Percentiles rank a stretch among this genome's conserved stretches.
phyloP scores from a whole-genome alignment of 176 grass and related monocot genomes.

The Aegilops tauschii region DNA sequence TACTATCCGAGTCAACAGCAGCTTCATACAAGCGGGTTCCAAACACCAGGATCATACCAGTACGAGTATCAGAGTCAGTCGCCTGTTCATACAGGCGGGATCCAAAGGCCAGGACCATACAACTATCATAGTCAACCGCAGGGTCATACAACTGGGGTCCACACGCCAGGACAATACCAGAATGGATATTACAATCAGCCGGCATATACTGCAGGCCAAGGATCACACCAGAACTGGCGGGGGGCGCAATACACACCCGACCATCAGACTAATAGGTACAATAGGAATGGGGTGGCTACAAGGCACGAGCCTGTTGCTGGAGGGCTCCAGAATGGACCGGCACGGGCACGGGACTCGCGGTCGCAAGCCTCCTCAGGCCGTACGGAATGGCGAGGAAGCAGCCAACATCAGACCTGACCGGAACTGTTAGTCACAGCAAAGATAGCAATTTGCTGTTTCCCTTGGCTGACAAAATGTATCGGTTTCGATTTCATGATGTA shows the following conservation, averaged over 20 bases:
- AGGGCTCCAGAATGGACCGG: constrained; percentile 8
- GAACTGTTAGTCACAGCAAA: not conserved
- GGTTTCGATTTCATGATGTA: not conserved
- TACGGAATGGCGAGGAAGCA: constrained; percentile 5
- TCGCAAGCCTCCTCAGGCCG: constrained; percentile 17
- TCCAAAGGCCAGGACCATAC: constrained; percentile 8
- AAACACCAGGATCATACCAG: not conserved
- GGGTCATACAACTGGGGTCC: not conserved
- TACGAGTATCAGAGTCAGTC: not conserved
- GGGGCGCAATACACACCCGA: not conserved
- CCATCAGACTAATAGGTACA: not conserved
- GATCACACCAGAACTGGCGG: constrained; percentile 16
- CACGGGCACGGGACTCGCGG: not conserved
- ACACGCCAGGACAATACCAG: not conserved
- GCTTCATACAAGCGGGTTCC: not conserved
- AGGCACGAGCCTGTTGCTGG: constrained; percentile 25
- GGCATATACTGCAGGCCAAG: not conserved
- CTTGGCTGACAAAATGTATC: not conserved
- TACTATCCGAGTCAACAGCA: constrained; percentile 2
- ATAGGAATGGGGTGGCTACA: not conserved
- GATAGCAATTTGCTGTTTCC: not conserved
- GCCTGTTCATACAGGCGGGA: not conserved
- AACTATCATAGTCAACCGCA: not conserved
- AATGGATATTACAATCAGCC: constrained; percentile 12
- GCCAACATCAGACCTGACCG: not conserved